Percentiles rank a stretch among this genome's conserved stretches.
phyloP scores from a whole-genome alignment of 2,329 filamentous ascomycete genomes.

The Thielaviopsis ethacetica region DNA sequence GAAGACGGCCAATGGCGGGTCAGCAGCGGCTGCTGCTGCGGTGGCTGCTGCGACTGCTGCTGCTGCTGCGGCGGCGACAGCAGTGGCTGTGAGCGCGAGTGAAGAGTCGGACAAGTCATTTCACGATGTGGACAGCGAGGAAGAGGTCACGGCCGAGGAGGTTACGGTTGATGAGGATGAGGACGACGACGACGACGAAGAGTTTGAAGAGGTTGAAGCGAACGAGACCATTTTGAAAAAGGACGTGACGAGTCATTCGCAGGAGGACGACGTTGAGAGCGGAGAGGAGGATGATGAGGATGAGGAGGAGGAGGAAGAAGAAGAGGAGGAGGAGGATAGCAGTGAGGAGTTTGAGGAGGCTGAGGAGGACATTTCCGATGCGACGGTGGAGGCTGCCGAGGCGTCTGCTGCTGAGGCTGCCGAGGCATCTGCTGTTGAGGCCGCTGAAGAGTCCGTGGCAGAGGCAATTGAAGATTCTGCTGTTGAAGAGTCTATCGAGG shows the following conservation, averaged over 20 bases:
- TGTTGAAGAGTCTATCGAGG: background rate
- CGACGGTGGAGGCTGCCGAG: conserved; percentile 14
- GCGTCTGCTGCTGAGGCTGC: background rate
- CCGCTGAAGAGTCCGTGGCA: background rate
- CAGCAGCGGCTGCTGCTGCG: background rate
- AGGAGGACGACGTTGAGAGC: conserved; percentile 11
- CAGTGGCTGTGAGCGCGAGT: background rate
- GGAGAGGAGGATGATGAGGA: conserved; percentile 15
- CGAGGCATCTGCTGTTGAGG: background rate
- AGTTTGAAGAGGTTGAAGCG: background rate
- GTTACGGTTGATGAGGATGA: conserved; percentile 3
- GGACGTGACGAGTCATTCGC: conserved; percentile 1
- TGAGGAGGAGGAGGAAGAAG: conserved; percentile 29
- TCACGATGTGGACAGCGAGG: conserved; percentile 5
- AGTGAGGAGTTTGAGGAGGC: conserved; percentile 8
- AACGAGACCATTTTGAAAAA: conserved; percentile 2
- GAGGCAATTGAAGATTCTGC: background rate
- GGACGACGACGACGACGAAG: background rate
- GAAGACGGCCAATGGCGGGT: conserved; percentile 1
- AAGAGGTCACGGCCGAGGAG: background rate
- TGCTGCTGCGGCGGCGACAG: background rate
- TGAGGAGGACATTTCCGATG: conserved; percentile 21
- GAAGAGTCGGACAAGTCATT: background rate
- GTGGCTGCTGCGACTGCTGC: conserved; percentile 1
- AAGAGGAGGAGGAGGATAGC: conserved; percentile 28